Conservation (phyloP, 2,329 filamentous ascomycete genomes). For the Colletotrichum lupini region DNA sequence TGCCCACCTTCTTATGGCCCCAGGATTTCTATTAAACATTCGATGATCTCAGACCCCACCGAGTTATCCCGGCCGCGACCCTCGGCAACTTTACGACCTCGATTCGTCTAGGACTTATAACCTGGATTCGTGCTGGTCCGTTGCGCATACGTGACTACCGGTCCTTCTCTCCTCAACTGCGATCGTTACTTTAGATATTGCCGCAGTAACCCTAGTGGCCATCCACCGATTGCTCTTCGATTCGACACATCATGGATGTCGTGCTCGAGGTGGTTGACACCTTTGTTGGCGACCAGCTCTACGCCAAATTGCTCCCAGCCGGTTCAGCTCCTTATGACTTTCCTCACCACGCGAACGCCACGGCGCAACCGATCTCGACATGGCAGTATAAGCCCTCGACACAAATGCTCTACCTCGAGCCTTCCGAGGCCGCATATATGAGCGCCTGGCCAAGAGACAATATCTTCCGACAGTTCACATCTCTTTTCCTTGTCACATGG, state of each 20-base stretch:
- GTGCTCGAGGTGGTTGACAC: slow-evolving; percentile 88
- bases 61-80: slow-evolving; percentile 3
- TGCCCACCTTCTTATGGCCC: slow-evolving; percentile 2
- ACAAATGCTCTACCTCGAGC: slow-evolving; percentile 74
- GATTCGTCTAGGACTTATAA: slow-evolving; percentile 4
- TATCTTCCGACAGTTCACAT: slow-evolving; percentile 76
- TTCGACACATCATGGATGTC: slow-evolving; percentile 79
- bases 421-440: slow-evolving; percentile 81
- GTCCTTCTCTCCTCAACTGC: slow-evolving; percentile 4
- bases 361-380: slow-evolving; percentile 65
- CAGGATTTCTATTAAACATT: slow-evolving; percentile 11
- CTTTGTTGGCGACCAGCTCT: slow-evolving; percentile 82
- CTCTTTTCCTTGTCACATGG: slow-evolving; percentile 89
- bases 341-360: slow-evolving; percentile 63
- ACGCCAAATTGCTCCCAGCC: slow-evolving; percentile 76
- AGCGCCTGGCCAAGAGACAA: slow-evolving; percentile 84
- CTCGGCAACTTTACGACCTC: background rate
- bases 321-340: slow-evolving; percentile 64
- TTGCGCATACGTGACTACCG: background rate
- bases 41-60: slow-evolving; percentile 21
- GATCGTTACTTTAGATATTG: background rate
- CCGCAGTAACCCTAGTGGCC: background rate
- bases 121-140: background rate
- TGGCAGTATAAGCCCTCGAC: slow-evolving; percentile 82
- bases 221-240: background rate